Base-by-base conservation (phyloP, 371 early-diverging fungal species). In the Mortierella sp. region DNA sequence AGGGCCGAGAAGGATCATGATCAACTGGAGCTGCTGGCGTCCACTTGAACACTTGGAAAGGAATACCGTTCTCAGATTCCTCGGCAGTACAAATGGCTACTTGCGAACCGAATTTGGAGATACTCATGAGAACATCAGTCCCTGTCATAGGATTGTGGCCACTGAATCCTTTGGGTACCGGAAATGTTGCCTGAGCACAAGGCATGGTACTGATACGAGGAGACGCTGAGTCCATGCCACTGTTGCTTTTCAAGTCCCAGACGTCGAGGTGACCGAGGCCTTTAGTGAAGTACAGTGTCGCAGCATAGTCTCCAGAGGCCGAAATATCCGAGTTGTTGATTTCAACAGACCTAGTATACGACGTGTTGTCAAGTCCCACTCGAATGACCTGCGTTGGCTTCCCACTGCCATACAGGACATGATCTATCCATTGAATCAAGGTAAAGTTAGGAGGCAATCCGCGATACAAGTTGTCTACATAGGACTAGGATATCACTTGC, bases 161-260 rank as follows among this genome's bases (percentile, higher is more conserved):
- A 34, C 34, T 4, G 10, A 10, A 22, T 47, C 22, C 10, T 22
- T 24, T 22, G 8, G 10, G 24, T 13, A 22, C 34, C 19, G 29
- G 10, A 25, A 45, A 54, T 3, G 24, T 37, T 24, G 37, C 28
- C 3, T 39, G 62, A 9, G 54, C 62, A 17, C 37, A 44, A 4
- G 62, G 62, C 8, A 19, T 7, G 7, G 17, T 17, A 24, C 3
- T 17, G 24, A 17, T 8, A 22, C 5, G 47, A 2, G 25, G 47
- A 47, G 22, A 21, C 25, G 47, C 16, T 5, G 28, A 24, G 39
- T 21, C 39, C 22, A 28, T 9, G 40, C 24, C 54, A 14, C 45
- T 31, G 39, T 27, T 31, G 31, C 13, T 27, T n/a, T 31, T 34
- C 8, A 47, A 46, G 17, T 62, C 54, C 62, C 62, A 62, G 31